Base-by-base conservation (phyloP, 2,329 filamentous ascomycete genomes). In the Phialophora tarda region DNA sequence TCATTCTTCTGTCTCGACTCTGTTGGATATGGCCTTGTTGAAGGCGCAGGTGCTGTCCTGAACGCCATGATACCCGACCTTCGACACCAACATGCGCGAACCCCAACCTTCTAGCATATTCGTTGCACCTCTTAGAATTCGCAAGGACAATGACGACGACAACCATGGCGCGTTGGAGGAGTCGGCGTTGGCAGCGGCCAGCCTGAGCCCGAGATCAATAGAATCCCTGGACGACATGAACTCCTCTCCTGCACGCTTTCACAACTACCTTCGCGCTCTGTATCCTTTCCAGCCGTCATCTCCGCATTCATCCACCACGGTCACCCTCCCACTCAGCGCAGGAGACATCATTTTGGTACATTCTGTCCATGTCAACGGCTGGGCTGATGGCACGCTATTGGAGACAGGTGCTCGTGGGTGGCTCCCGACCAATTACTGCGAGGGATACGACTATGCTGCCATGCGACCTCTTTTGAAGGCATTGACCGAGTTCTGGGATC, bases 351-450 rank as follows among this genome's bases (percentile, higher is more conserved):
- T 99, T 62, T 81, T 99, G 65, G 91, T 99, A 24, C 95, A 99
- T 78, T 97, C 95, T 3, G 91, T 98, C 71, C 95, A 99, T 78
- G 95, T 92, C 67, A 99, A 98, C 81, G 95, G 95, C 72, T 99
- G 95, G 95, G 95, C 95, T 34, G 95, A 99, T 77, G 95, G 95
- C 59, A 99, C 95, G 0, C 83, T 97, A 48, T 81, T 99, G 68
- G 86, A 90, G 26, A 92, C 93, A 2, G 94, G 94, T 28, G 90
- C 91, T 59, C 86, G 95, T 72, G 95, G 95, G 69, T 99, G 95
- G 95, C 82, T 99, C 67, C 95, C 95, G 2, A 99, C 95, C 8
- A 99, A 99, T 78, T 99, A 98, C 78, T 99, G 95, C 82, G 93
- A 97, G 76, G 86, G 92, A 10, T 99, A 97, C 77, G 92, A 97